A percentile compares a stretch with the other conserved stretches of the same genome.
These are phyloP conservation scores for Aspergillus nanangensis DNA, from an alignment of 495 filamentous ascomycete genomes.

Conservation along the genomic window DNA sequence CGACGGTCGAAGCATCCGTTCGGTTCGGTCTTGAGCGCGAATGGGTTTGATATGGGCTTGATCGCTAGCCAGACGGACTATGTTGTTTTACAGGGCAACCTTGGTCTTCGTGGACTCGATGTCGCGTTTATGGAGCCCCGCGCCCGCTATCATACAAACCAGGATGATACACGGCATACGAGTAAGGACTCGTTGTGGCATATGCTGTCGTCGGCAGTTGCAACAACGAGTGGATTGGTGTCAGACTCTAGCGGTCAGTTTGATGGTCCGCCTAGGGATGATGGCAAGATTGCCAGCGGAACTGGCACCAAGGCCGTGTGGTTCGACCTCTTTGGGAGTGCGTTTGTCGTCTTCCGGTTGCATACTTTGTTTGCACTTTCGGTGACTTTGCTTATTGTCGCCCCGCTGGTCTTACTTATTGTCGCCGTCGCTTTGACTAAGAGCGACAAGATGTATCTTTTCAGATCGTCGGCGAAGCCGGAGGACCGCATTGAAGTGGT, in stretches of 20 bases:
- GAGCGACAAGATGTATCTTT: constrained; percentile 76
- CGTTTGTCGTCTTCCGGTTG: constrained; percentile 73
- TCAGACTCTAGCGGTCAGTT: constrained; percentile 66
- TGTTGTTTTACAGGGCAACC: constrained; percentile 71
- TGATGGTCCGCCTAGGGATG: constrained; percentile 51
- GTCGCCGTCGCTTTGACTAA: constrained; percentile 63
- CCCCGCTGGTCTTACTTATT: constrained; percentile 64
- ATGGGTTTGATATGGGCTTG: constrained; percentile 75
- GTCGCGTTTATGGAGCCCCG: constrained; percentile 86
- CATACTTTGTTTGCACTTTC: constrained; percentile 84
- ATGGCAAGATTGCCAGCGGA: constrained; percentile 63
- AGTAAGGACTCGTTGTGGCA: constrained; percentile 79
- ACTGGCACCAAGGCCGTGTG: constrained; percentile 72
- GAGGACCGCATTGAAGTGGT: constrained; percentile 58
- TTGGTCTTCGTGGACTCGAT: constrained; percentile 85
- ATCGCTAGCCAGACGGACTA: constrained; percentile 89
- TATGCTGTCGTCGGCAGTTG: constrained; percentile 80
- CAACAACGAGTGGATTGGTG: constrained; percentile 65
- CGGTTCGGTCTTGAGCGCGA: constrained; percentile 72
- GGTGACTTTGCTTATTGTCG: constrained; percentile 72
- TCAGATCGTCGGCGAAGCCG: constrained; percentile 55
- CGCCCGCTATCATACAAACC: constrained; percentile 83
- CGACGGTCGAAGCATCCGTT: constrained; percentile 68
- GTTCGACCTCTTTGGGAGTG: constrained; percentile 88
- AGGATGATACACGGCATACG: constrained; percentile 80